Percentiles rank a stretch among this genome's conserved stretches.
Conservation (phyloP, 2,329 filamentous ascomycete species). For the Botrytis deweyae region DNA sequence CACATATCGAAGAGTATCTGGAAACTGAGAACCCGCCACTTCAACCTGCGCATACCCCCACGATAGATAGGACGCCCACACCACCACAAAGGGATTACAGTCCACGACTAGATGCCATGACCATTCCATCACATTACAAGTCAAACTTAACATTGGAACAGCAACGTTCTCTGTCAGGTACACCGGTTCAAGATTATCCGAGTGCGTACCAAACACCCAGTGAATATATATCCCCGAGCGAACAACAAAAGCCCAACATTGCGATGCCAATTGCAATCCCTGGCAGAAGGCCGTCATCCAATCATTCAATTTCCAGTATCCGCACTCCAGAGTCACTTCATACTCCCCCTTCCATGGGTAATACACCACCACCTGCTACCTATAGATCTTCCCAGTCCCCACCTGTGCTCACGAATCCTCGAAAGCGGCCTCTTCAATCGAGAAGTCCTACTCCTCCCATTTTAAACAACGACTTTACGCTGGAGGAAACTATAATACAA, state of each 20-base stretch:
- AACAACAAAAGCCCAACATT: background rate
- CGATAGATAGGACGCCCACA: slow-evolving; percentile 8
- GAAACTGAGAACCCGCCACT: slow-evolving; percentile 24
- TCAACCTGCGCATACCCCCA: background rate
- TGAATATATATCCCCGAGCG: slow-evolving; percentile 1
- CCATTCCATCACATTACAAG: slow-evolving; percentile 18
- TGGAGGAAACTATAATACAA: slow-evolving; percentile 37
- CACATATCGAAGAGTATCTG: slow-evolving; percentile 33
- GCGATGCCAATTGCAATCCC: background rate
- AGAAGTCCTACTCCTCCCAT: slow-evolving; percentile 26
- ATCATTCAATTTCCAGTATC: background rate
- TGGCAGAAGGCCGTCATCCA: slow-evolving; percentile 14
- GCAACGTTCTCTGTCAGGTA: slow-evolving; percentile 15
- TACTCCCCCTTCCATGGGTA: slow-evolving; percentile 20
- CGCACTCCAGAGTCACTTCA: slow-evolving; percentile 7
- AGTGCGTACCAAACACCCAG: slow-evolving; percentile 15
- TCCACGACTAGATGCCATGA: slow-evolving; percentile 8
- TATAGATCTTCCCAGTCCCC: slow-evolving; percentile 20
- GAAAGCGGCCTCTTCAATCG: slow-evolving; percentile 29
- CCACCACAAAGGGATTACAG: slow-evolving; percentile 9
- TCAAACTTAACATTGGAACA: slow-evolving; percentile 25
- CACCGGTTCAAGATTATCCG: slow-evolving; percentile 5
- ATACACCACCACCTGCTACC: slow-evolving; percentile 18
- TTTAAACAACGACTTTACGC: slow-evolving; percentile 32
- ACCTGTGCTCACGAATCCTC: slow-evolving; percentile 4